Evolutionary conservation across 2,329 filamentous ascomycete genomes (phyloP), one percentile per base, ranked within the genome.

Genomic region (Polytolypa hystricis): DNA sequence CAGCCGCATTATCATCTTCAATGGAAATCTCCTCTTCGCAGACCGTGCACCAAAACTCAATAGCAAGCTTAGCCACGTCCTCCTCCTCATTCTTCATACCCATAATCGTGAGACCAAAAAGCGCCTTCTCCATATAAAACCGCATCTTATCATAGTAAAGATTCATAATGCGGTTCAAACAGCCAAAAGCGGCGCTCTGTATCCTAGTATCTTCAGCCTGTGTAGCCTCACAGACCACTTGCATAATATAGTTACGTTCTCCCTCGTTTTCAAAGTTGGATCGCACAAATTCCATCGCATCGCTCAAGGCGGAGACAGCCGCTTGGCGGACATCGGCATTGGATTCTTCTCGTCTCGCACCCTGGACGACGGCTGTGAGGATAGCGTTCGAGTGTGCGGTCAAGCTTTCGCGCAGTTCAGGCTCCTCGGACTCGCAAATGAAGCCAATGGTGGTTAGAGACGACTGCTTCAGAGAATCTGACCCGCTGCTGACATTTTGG

Each of bases 41-140:
- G 33, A 98, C 91, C n/a, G 91, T 95, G 70, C 89, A 96, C 91
- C 91, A 98, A 68, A 98, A 98, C 60, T 98, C 91, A 48, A 98
- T 86, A 25, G 91, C 91, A 39, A 98, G 73, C 73, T 98, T 98
- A 44, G 91, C 84, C 37, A 98, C 91, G 58, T 98, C 91, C 62
- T 98, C 91, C 51, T 98, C 91, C 5, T 87, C 81, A 52, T 79
- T 93, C 75, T 94, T 95, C 91, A 98, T 98, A 49, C 91, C 91
- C 58, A 94, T 79, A 45, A 98, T 94, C 26, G 91, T 98, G 27
- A 98, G 73, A 40, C 91, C 91, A 53, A 98, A 98, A 29, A 98
- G 74, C 23, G 91, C 91, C 76, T 96, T 96, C 72, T 98, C 91
- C 91, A 98, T 98, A 70, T 98, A 98, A 66, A 95, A 98, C 54